These are phyloP conservation scores for Austroboletus niveus DNA, from an alignment of 1,284 basidiomycete species.

Conservation along the genomic window DNA sequence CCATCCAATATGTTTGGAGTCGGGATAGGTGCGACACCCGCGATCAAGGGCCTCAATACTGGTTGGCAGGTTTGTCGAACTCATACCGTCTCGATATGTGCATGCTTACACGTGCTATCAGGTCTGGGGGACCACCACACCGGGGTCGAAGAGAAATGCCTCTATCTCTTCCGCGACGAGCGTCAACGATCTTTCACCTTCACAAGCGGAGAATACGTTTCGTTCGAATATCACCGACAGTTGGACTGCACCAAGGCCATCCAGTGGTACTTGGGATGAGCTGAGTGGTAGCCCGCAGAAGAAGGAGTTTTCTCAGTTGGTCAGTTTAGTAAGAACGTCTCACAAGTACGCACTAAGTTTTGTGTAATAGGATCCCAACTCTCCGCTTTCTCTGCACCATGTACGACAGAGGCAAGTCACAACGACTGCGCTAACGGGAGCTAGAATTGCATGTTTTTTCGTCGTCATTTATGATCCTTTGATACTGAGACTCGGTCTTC, in stretches of 20 bases:
- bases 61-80: slow-evolving; percentile 64
- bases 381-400: slow-evolving; percentile 42
- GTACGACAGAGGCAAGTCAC: slow-evolving; percentile 50
- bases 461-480: slow-evolving; percentile 9
- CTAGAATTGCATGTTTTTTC: slow-evolving; percentile 40
- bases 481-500: slow-evolving; percentile 16
- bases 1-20: slow-evolving; percentile 53
- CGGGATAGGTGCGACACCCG: slow-evolving; percentile 46
- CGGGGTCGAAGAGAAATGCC: slow-evolving; percentile 55
- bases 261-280: slow-evolving; percentile 65
- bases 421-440: slow-evolving; percentile 38
- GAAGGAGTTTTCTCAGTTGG: slow-evolving; percentile 50
- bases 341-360: slow-evolving; percentile 10
- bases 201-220: slow-evolving; percentile 47
- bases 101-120: slow-evolving; percentile 27
- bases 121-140: slow-evolving; percentile 58
- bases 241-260: slow-evolving; percentile 52
- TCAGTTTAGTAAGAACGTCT: slow-evolving; percentile 24
- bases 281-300: slow-evolving; percentile 45
- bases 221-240: slow-evolving; percentile 48
- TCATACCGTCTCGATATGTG: slow-evolving; percentile 5
- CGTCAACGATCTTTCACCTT: slow-evolving; percentile 46
- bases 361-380: slow-evolving; percentile 33
- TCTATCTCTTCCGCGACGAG: slow-evolving; percentile 61
- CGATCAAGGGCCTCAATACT: slow-evolving; percentile 54